These are phyloP conservation scores for Cyclostephanos invisitatus DNA, from an alignment of 108 stramenopile genomes.

Conservation along the genomic window DNA sequence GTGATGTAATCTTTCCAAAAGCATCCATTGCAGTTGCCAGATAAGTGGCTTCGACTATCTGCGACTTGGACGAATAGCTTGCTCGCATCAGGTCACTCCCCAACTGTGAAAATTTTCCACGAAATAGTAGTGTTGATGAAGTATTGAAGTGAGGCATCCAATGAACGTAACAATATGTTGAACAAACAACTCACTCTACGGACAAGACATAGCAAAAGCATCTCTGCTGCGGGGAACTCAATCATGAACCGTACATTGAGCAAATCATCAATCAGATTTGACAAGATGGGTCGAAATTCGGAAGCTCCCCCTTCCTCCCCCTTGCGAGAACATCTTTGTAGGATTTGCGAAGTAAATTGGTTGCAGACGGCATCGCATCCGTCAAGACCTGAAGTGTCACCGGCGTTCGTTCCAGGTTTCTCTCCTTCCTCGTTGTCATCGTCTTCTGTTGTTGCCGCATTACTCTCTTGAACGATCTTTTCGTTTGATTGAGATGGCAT, in stretches of 20 bases:
- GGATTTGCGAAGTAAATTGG: slow-evolving; percentile 59
- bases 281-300: slow-evolving; percentile 87
- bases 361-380: slow-evolving; percentile 63
- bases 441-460: slow-evolving; percentile 19
- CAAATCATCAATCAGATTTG: slow-evolving; percentile 89
- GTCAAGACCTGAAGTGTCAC: slow-evolving; percentile 56
- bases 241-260: slow-evolving; percentile 74
- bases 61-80: slow-evolving; percentile 45
- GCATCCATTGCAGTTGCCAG: slow-evolving; percentile 84
- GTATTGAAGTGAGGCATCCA: background rate
- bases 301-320: slow-evolving; percentile 88
- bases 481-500: slow-evolving; percentile 49
- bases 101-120: slow-evolving; percentile 19
- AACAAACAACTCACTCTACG: slow-evolving; percentile 14
- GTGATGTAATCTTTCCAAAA: slow-evolving; percentile 81
- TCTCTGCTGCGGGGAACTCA: slow-evolving; percentile 90
- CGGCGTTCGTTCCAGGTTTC: slow-evolving; percentile 28
- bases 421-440: slow-evolving; percentile 36
- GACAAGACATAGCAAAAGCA: slow-evolving; percentile 74
- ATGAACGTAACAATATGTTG: background rate
- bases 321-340: slow-evolving; percentile 73
- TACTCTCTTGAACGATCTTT: slow-evolving; percentile 16
- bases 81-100: slow-evolving; percentile 62
- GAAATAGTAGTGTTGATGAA: background rate
- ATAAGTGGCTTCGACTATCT: slow-evolving; percentile 66